These are phyloP conservation scores for Kingdonia uniflora DNA, from an alignment of 164 flowering plant genomes.

Conservation along the genomic window DNA sequence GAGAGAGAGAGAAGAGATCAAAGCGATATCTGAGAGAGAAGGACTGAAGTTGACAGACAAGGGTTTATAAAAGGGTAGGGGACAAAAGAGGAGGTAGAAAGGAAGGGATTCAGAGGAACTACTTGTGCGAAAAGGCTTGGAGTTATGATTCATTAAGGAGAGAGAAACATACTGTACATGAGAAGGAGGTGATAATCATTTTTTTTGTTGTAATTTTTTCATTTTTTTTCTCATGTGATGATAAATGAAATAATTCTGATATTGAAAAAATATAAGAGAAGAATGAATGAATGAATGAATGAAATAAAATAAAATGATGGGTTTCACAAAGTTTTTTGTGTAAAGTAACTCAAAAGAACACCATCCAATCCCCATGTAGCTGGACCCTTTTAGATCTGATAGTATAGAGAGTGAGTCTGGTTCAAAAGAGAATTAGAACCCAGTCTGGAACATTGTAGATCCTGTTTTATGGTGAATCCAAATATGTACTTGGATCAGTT, in stretches of 20 bases:
- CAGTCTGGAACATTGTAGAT: too few relatives aligned
- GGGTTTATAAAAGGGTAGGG: slow-evolving; percentile 45
- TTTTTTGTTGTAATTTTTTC: too few relatives aligned
- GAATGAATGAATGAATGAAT: slow-evolving; percentile 28
- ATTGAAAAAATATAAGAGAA: not conserved
- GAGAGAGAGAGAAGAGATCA: slow-evolving; percentile 36
- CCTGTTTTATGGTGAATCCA: too few relatives aligned
- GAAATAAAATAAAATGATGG: slow-evolving; percentile 15
- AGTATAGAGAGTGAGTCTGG: too few relatives aligned
- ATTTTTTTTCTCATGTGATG: too few relatives aligned
- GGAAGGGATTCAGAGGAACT: slow-evolving; percentile 36
- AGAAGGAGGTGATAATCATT: not conserved
- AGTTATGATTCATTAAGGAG: slow-evolving; percentile 22
- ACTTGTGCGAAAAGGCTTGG: slow-evolving; percentile 48
- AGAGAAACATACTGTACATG: slow-evolving; percentile 1
- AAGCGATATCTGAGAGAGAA: slow-evolving; percentile 65
- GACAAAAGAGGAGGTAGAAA: slow-evolving; percentile 65
- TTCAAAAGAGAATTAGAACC: too few relatives aligned
- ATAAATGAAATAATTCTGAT: too few relatives aligned
- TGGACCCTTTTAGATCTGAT: too few relatives aligned
- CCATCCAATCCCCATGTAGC: not conserved
- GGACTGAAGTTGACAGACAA: slow-evolving; percentile 84
- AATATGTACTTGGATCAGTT: too few relatives aligned
- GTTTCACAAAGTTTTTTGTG: slow-evolving; percentile 3
- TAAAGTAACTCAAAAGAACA: not conserved